These are phyloP conservation scores for Fagus crenata DNA, from an alignment of 306 rosid genomes.

Conservation along the genomic window DNA sequence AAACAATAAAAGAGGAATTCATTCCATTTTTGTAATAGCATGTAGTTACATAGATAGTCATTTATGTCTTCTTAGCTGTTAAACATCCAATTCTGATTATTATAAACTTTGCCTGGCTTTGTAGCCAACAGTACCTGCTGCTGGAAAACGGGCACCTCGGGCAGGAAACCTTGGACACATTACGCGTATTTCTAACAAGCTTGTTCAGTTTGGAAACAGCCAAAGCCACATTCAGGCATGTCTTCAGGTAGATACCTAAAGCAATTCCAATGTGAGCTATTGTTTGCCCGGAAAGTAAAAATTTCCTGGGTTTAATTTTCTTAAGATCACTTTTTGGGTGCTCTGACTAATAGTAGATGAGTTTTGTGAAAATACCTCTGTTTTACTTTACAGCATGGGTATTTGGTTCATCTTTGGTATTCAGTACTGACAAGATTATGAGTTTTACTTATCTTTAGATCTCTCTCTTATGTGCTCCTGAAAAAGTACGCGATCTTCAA, in stretches of 20 bases:
- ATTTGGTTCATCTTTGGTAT: not conserved
- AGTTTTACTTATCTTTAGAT: not conserved
- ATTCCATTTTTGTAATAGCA: slow-evolving; percentile 12
- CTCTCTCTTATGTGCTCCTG: not conserved
- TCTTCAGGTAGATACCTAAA: slow-evolving; percentile 67
- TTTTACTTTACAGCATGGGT: not conserved
- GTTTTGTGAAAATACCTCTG: not conserved
- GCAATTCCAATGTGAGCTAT: not conserved
- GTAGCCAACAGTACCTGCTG: slow-evolving; percentile 76
- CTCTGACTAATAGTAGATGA: not conserved
- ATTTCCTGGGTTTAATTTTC: not conserved
- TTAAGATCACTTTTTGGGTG: not conserved
- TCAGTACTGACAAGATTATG: not conserved
- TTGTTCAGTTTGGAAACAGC: slow-evolving; percentile 65
- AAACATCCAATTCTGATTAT: slow-evolving; percentile 17
- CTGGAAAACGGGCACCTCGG: slow-evolving; percentile 68
- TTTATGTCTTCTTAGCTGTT: slow-evolving; percentile 7
- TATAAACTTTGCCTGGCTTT: slow-evolving; percentile 30
- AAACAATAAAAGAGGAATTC: not conserved
- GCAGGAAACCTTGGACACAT: slow-evolving; percentile 89
- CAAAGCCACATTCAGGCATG: slow-evolving; percentile 57
- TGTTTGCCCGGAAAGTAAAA: slow-evolving; percentile 6
- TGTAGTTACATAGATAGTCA: slow-evolving; percentile 6
- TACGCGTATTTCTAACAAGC: slow-evolving; percentile 73
- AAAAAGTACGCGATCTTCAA: not conserved